Percentiles rank a stretch among this genome's conserved stretches.
These are phyloP conservation scores for Martiniozyma asiatica DNA, from an alignment of 1,139 yeast species.

Conservation along the genomic window DNA sequence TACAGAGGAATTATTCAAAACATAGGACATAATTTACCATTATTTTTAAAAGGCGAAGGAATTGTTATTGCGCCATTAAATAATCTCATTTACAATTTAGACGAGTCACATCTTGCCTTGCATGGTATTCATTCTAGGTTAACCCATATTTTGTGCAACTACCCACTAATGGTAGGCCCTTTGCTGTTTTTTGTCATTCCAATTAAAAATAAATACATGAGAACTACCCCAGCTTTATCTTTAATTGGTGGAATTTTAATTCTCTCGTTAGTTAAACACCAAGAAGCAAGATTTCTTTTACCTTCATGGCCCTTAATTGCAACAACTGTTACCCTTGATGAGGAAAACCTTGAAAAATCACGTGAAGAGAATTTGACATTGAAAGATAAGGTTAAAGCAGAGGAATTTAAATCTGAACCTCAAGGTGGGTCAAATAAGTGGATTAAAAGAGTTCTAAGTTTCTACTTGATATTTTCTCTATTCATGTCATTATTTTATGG, in stretches of 20 bases:
- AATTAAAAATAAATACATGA: slow-evolving; percentile 23
- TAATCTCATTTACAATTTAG: slow-evolving; percentile 59
- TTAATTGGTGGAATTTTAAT: slow-evolving; percentile 47
- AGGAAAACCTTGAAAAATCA: too few relatives aligned
- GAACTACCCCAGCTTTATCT: slow-evolving; percentile 44
- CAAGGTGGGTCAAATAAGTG: too few relatives aligned
- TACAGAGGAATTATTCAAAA: too few relatives aligned
- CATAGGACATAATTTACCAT: too few relatives aligned
- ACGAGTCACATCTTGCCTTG: slow-evolving; percentile 41
- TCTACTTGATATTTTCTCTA: slow-evolving; percentile 54
- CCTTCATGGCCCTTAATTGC: slow-evolving; percentile 62
- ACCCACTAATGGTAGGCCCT: slow-evolving; percentile 81
- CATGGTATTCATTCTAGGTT: slow-evolving; percentile 82
- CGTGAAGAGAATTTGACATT: slow-evolving; percentile 18
- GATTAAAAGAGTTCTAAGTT: too few relatives aligned
- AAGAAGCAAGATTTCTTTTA: slow-evolving; percentile 72
- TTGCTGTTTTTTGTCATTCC: slow-evolving; percentile 31
- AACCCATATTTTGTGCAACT: slow-evolving; percentile 61
- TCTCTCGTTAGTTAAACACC: slow-evolving; percentile 75
- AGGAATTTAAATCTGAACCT: too few relatives aligned
- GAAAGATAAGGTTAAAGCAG: too few relatives aligned
- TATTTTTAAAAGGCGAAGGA: too few relatives aligned
- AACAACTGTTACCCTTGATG: slow-evolving; percentile 27
- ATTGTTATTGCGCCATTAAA: slow-evolving; percentile 59
- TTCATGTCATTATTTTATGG: slow-evolving; percentile 62